phyloP scores from a whole-genome alignment of 73 alveolate species.

The Stentor roeselii region DNA sequence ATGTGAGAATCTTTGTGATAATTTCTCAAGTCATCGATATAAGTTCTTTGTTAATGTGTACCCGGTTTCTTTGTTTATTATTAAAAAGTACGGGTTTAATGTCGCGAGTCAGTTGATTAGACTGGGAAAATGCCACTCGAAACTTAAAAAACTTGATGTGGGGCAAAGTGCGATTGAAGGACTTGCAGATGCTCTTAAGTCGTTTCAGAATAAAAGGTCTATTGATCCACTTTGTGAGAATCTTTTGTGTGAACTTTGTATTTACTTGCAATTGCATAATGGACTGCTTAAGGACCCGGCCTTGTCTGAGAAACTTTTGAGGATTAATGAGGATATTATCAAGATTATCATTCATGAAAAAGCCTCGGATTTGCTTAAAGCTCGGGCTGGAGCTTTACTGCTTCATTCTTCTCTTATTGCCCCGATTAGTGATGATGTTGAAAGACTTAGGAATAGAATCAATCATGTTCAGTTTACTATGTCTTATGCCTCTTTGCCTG shows the following conservation, averaged over 20 bases:
- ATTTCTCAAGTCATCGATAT: neutral
- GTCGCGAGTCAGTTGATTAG: slow-evolving; percentile 15
- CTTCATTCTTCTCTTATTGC: slow-evolving; percentile 1
- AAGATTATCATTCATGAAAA: slow-evolving; percentile 1
- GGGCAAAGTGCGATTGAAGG: slow-evolving; percentile 18
- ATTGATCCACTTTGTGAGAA: slow-evolving; percentile 15
- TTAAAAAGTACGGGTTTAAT: neutral
- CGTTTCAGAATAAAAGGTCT: neutral
- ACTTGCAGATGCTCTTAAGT: neutral
- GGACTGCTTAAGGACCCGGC: neutral
- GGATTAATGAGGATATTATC: neutral
- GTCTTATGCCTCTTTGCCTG: slow-evolving; percentile 11
- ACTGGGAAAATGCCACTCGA: slow-evolving; percentile 3
- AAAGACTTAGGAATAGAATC: neutral
- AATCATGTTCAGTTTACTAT: neutral
- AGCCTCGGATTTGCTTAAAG: neutral
- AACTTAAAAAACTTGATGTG: slow-evolving; percentile 1
- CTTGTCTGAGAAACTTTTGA: neutral
- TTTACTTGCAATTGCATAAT: slow-evolving; percentile 5
- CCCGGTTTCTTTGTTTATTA: neutral
- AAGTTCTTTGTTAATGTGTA: slow-evolving; percentile 4
- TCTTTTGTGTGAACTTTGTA: slow-evolving; percentile 21
- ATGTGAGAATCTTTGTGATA: neutral
- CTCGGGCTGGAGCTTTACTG: slow-evolving; percentile 23
- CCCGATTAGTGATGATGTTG: neutral